Evolutionary conservation across 345 rosid genomes (phyloP).

Genomic region (Citrus mangshanensis): DNA sequence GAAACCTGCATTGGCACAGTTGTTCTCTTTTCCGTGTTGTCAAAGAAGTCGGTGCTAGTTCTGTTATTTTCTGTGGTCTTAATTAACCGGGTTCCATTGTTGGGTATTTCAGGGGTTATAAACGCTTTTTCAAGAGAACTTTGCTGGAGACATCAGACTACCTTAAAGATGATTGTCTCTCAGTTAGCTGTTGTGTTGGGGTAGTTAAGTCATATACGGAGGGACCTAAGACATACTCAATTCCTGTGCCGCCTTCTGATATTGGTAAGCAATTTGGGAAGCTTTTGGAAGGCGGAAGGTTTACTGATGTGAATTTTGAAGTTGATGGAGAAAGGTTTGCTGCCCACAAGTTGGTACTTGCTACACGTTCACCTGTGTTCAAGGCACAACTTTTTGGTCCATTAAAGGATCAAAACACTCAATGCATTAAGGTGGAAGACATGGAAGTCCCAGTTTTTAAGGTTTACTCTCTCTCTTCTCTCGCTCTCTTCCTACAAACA

Average conservation of each 20-base stretch:
- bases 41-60: background rate
- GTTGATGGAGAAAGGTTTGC: constrained; percentile 65
- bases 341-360: constrained; percentile 73
- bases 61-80: constrained; percentile 2
- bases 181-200: constrained; percentile 66
- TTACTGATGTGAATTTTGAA: constrained; percentile 50
- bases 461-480: constrained; percentile 39
- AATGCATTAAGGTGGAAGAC: constrained; percentile 53
- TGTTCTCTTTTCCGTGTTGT: background rate
- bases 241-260: constrained; percentile 55
- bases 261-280: constrained; percentile 54
- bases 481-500: background rate
- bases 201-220: constrained; percentile 73
- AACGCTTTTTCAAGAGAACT: constrained; percentile 71
- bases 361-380: constrained; percentile 78
- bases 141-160: constrained; percentile 63
- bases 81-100: constrained; percentile 2
- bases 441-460: constrained; percentile 63
- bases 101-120: constrained; percentile 68
- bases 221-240: constrained; percentile 62
- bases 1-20: background rate
- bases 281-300: constrained; percentile 57
- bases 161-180: constrained; percentile 66
- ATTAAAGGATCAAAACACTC: constrained; percentile 48
- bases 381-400: constrained; percentile 85